Evolutionary conservation across 106 monocot genomes (phyloP).

Genomic region (Chionographis japonica): DNA sequence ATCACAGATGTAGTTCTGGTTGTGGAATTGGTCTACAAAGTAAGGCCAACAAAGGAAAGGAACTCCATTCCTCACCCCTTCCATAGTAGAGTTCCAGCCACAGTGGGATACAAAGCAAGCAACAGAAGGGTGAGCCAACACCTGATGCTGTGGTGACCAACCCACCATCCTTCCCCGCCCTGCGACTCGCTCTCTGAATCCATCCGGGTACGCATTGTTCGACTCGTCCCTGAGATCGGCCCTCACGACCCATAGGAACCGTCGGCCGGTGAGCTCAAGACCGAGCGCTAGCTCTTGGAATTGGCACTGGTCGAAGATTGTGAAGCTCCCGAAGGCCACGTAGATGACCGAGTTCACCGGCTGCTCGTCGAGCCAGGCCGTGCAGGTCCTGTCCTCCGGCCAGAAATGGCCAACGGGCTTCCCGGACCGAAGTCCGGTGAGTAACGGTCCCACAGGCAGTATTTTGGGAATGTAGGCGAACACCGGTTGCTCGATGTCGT

Average conservation of each 20-base stretch:
- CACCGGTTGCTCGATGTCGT: not conserved
- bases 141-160: constrained; percentile 34
- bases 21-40: constrained; percentile 29
- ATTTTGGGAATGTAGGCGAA: constrained; percentile 7
- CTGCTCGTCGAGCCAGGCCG: too few relatives aligned
- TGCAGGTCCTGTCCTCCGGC: too few relatives aligned
- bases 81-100: constrained; percentile 35
- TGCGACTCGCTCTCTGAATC: constrained; percentile 6
- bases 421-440: not conserved
- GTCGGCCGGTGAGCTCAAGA: not conserved
- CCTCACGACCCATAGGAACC: constrained; percentile 35
- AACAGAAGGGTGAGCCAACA: constrained; percentile 22
- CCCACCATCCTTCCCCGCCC: constrained; percentile 16
- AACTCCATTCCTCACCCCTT: constrained; percentile 27
- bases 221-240: constrained; percentile 2
- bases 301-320: constrained; percentile 13
- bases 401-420: too few relatives aligned
- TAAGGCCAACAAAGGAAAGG: constrained; percentile 38
- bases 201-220: constrained; percentile 10
- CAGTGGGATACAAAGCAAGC: constrained; percentile 31
- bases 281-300: constrained; percentile 17
- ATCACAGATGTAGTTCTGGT: constrained; percentile 31
- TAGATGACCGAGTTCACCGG: not conserved
- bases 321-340: constrained; percentile 32
- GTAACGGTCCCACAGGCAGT: constrained; percentile 9